Percentiles rank a stretch among this genome's conserved stretches.
These are phyloP conservation scores for Solanum hybrid DNA, from an alignment of 305 asterid genomes.

Conservation along the genomic window DNA sequence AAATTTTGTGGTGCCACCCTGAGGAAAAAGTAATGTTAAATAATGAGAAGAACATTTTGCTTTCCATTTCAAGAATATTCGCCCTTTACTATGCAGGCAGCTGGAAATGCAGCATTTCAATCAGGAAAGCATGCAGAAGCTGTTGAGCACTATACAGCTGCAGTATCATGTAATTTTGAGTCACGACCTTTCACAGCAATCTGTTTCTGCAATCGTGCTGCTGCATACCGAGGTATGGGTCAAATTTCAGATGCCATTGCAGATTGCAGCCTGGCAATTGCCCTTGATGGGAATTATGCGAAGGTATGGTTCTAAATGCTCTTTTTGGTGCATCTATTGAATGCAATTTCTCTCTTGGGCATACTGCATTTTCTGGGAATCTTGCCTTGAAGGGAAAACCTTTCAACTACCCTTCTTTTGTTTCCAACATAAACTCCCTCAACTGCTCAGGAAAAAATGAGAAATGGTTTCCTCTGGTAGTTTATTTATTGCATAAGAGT, in stretches of 20 bases:
- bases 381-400: background rate
- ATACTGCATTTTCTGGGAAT: background rate
- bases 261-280: slow-evolving; percentile 92
- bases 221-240: slow-evolving; percentile 84
- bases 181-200: slow-evolving; percentile 91
- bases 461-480: background rate
- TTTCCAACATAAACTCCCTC: background rate
- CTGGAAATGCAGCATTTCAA: slow-evolving; percentile 94
- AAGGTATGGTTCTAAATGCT: slow-evolving; percentile 50
- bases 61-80: background rate
- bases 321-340: slow-evolving; percentile 6
- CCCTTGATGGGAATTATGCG: slow-evolving; percentile 73
- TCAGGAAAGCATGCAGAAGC: slow-evolving; percentile 80
- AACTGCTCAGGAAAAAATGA: background rate
- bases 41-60: background rate
- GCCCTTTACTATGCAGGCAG: slow-evolving; percentile 40
- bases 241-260: slow-evolving; percentile 90
- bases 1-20: background rate
- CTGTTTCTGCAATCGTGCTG: slow-evolving; percentile 96
- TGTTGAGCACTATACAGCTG: slow-evolving; percentile 82
- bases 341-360: background rate
- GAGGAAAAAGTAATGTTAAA: background rate
- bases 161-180: slow-evolving; percentile 71
- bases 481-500: background rate
- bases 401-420: background rate